Percentiles rank a stretch among this genome's conserved stretches.
These are phyloP conservation scores for Mycena sanguinolenta DNA, from an alignment of 768 basidiomycete species.

Conservation along the genomic window DNA sequence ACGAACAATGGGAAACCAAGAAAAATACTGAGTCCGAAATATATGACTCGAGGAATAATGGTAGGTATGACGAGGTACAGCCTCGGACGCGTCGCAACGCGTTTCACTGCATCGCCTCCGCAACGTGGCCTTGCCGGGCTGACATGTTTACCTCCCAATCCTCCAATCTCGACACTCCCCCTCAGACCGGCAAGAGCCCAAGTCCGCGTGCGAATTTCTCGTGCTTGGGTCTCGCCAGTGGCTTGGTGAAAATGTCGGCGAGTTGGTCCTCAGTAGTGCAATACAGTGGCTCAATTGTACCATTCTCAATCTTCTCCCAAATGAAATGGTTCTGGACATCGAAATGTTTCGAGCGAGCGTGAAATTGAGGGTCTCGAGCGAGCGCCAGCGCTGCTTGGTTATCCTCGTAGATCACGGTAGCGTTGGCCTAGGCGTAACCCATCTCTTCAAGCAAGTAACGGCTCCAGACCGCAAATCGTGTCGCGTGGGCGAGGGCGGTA, in stretches of 20 bases:
- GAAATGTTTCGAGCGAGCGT: neutral
- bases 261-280: constrained; percentile 45
- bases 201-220: no score
- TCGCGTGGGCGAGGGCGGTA: constrained; percentile 41
- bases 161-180: no score
- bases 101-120: no score
- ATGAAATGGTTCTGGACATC: constrained; percentile 25
- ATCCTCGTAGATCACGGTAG: neutral
- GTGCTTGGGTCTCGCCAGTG: constrained; percentile 35
- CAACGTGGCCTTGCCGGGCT: no score
- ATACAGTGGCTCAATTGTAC: constrained; percentile 41
- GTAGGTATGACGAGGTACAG: no score
- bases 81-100: no score
- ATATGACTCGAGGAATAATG: no score
- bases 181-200: no score
- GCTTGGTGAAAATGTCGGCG: constrained; percentile 57
- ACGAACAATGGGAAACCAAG: no score
- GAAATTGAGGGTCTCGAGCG: neutral
- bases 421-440: constrained; percentile 36
- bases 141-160: no score
- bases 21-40: no score
- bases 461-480: neutral
- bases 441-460: constrained; percentile 22
- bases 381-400: neutral
- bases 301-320: no score